These are phyloP conservation scores for Geotrichum aggregatum DNA, from an alignment of 1,139 yeast species.

Conservation along the genomic window DNA sequence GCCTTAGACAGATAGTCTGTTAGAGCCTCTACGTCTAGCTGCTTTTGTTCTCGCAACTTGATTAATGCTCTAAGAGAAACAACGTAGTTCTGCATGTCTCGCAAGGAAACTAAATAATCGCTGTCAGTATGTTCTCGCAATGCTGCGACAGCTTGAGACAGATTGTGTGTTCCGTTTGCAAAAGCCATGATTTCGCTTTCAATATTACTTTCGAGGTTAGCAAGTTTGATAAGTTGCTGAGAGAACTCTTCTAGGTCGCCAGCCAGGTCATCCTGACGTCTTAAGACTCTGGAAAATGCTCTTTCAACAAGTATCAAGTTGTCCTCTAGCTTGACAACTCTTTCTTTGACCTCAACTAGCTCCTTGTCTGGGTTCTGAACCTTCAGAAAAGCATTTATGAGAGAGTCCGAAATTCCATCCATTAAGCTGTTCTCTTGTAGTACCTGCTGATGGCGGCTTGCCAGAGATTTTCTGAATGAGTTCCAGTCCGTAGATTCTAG, in stretches of 20 bases:
- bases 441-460: slow-evolving; percentile 27
- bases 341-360: slow-evolving; percentile 76
- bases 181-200: slow-evolving; percentile 53
- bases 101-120: slow-evolving; percentile 73
- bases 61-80: slow-evolving; percentile 69
- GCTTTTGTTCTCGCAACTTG: slow-evolving; percentile 84
- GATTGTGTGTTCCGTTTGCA: slow-evolving; percentile 50
- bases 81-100: slow-evolving; percentile 84
- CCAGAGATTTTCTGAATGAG: slow-evolving; percentile 59
- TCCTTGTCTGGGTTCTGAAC: slow-evolving; percentile 71
- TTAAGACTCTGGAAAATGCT: slow-evolving; percentile 66
- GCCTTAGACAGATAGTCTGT: slow-evolving; percentile 74
- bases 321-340: slow-evolving; percentile 77
- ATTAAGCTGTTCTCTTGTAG: slow-evolving; percentile 39
- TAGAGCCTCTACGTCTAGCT: slow-evolving; percentile 81
- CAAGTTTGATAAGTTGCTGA: slow-evolving; percentile 63
- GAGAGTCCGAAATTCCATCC: slow-evolving; percentile 73
- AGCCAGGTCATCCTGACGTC: slow-evolving; percentile 68
- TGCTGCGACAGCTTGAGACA: slow-evolving; percentile 46
- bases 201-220: slow-evolving; percentile 48
- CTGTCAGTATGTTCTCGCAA: slow-evolving; percentile 69
- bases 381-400: slow-evolving; percentile 86
- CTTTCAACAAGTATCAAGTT: slow-evolving; percentile 74
- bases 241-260: slow-evolving; percentile 70
- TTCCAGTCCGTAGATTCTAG: slow-evolving; percentile 82